Percentiles rank a stretch among this genome's conserved stretches.
Evolutionary conservation across 768 basidiomycete species (phyloP).

Genomic region (Amanita pseudoporphyria): DNA sequence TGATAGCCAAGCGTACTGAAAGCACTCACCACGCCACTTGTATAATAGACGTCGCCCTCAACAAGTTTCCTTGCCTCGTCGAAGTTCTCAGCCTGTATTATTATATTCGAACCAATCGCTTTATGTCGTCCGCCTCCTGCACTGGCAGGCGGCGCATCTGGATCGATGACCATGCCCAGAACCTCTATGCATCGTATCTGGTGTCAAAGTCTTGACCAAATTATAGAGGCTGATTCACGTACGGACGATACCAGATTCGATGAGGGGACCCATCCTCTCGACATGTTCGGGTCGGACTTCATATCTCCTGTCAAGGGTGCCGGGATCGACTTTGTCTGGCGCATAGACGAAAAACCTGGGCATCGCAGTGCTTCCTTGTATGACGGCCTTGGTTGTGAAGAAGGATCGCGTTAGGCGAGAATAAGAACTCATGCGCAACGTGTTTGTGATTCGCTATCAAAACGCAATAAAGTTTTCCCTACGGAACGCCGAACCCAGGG

Average conservation of each 20-base stretch:
- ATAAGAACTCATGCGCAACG: too few species aligned
- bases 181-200: conserved; percentile 24
- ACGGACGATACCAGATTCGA: conserved; percentile 34
- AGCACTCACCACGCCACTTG: conserved; percentile 28
- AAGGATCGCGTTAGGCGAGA: neutral
- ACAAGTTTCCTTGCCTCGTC: conserved; percentile 27
- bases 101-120: conserved; percentile 41
- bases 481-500: too few species aligned
- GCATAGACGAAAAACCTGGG: conserved; percentile 44
- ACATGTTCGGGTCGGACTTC: conserved; percentile 37
- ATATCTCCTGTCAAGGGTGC: conserved; percentile 28
- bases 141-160: conserved; percentile 32
- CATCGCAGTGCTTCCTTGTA: neutral
- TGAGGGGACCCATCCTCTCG: conserved; percentile 23
- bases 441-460: too few species aligned
- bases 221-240: conserved; percentile 10
- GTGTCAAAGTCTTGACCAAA: neutral
- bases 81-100: conserved; percentile 42
- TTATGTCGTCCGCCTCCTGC: conserved; percentile 25
- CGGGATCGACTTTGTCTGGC: conserved; percentile 37
- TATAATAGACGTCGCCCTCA: conserved; percentile 28
- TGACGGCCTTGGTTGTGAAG: neutral
- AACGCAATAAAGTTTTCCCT: too few species aligned
- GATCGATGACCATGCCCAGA: conserved; percentile 39
- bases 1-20: neutral